Base-by-base conservation (phyloP, 768 basidiomycete species). In the Suillus spraguei region DNA sequence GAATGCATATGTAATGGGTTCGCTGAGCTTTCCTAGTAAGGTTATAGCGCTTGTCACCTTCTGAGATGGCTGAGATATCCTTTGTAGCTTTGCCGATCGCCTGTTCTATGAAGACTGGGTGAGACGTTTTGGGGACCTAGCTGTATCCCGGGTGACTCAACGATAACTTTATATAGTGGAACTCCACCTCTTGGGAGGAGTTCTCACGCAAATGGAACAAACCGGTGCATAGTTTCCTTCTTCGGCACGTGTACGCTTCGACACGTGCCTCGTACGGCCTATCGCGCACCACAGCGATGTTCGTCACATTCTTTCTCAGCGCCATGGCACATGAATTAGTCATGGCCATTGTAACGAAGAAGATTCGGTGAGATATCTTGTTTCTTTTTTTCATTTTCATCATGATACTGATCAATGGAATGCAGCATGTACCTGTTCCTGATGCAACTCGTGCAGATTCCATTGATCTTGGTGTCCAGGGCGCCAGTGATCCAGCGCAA, bases 121-220 rank as follows among this genome's bases (percentile, higher is more conserved):
- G 74, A 33, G 79, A 71, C 36, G 46, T 53, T 22, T 53, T 39
- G 36, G 28, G 28, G 4, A 61, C 6, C 46, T n/a, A 35, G 36
- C 35, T 13, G 22, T 47, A 50, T 32, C 14, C 55, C 47, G 8
- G 59, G 24, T 41, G 41, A 16, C 44, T 24, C 14, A 59, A 35
- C 42, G 65, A 35, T 64, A 24, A 24, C 14, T 63, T 42, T 36
- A 4, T 42, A n/a, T 80, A 87, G 92, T 98, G 97, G 97, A 99
- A 99, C 76, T 94, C 94, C 7, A 94, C 91, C 0, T 93, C 94
- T 2, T 95, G 92, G 92, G 97, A 98, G 68, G 94, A 98, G 75
- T 98, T 97, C 74, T 92, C 96, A 4, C 88, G 97, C 50, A 96
- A 97, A 79, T 99, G 97, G 97, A 99, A 99, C 79, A 95, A 93